phyloP scores from a whole-genome alignment of 495 filamentous ascomycete species.

The Tuber brumale region DNA sequence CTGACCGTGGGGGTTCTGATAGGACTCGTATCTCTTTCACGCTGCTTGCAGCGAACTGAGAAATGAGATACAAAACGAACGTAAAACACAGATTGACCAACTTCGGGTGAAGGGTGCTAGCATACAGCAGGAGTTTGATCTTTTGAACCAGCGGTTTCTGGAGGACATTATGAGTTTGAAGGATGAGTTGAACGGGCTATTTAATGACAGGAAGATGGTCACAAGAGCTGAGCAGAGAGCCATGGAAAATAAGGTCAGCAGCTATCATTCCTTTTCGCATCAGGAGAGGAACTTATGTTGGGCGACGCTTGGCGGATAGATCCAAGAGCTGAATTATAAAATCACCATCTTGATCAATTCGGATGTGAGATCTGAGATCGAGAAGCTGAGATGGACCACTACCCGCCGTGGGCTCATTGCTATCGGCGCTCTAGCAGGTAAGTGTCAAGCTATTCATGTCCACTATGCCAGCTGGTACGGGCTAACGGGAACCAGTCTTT shows the following conservation, averaged over 20 bases:
- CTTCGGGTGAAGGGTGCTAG: constrained; percentile 73
- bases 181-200: constrained; percentile 89
- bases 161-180: constrained; percentile 73
- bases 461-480: constrained; percentile 6
- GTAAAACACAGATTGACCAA: constrained; percentile 58
- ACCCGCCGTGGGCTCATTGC: constrained; percentile 79
- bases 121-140: constrained; percentile 89
- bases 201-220: constrained; percentile 91
- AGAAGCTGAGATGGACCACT: constrained; percentile 82
- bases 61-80: constrained; percentile 63
- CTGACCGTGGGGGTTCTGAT: constrained; percentile 2
- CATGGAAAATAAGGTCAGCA: constrained; percentile 63
- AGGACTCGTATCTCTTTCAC: constrained; percentile 86
- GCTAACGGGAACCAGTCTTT: constrained; percentile 9
- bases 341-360: constrained; percentile 80
- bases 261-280: neutral
- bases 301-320: constrained; percentile 45
- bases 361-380: constrained; percentile 82
- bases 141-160: constrained; percentile 69
- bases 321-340: constrained; percentile 89
- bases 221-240: constrained; percentile 75
- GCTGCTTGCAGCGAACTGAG: constrained; percentile 89
- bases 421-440: constrained; percentile 49
- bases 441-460: constrained; percentile 40
- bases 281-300: neutral